Evolutionary conservation across 2,329 filamentous ascomycete species (phyloP), one percentile per base, ranked within the genome.

Genomic region (Trichophyton schoenleinii): DNA sequence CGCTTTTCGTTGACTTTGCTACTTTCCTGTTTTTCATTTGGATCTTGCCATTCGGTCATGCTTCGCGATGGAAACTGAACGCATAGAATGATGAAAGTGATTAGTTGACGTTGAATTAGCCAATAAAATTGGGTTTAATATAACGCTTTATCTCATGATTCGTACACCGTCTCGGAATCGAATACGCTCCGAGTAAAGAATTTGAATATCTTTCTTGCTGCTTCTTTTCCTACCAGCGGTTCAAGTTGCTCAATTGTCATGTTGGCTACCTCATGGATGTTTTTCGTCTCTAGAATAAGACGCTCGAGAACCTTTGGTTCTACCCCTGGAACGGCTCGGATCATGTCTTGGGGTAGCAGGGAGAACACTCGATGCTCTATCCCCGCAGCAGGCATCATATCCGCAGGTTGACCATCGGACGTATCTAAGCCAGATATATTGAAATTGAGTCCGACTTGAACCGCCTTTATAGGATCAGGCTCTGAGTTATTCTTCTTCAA

Each of bases 401-500:
- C 78, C 66, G 79, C 81, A 18, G 58, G 58, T 42, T 49, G 41
- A 2, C 58, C 58, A 25, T 22, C 31, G 8, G 41, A 3, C 11
- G 58, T 48, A 49, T 44, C 44, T 28, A 67, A 67, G 62, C 44
- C 62, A 18, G 68, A 65, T 34, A 75, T 68, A 25, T 81, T 81
- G 3, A 79, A 75, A 66, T 89, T 85, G 0, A 99, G 77, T 0
- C 94, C 94, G 1, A 91, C 83, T 63, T 87, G 84, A 6, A 96
- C 91, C 0, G 94, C 94, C 2, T 84, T 85, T 41, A 95, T 81
- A 0, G 94, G 94, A 71, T 99, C 91, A 0, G 94, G 94, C 74
- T 99, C 94, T 2, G 86, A 80, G 67, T 92, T 87, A 68, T 91
- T 87, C 66, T 90, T 87, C 77, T 99, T 99, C 60, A 99, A 82